Evolutionary conservation across 768 basidiomycete species (phyloP).

Genomic region (Phanerochaete carnosa): DNA sequence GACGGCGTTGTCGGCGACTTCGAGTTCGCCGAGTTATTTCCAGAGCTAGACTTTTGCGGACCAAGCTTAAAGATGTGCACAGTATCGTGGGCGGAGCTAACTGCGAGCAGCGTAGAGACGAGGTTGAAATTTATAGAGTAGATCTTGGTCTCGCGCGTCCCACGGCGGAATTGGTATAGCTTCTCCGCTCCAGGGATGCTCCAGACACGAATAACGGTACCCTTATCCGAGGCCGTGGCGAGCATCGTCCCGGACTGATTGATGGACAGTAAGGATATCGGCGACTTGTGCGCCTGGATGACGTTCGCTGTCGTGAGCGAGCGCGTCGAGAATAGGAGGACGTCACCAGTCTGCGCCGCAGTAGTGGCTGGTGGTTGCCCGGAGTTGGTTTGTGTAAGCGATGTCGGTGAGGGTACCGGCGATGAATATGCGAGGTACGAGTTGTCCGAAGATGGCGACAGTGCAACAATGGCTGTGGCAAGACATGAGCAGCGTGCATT

Average conservation of each 20-base stretch:
- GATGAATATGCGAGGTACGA: slow-evolving; percentile 97
- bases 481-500: not conserved
- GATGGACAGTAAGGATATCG: slow-evolving; percentile 83
- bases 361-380: slow-evolving; percentile 33
- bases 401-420: slow-evolving; percentile 80
- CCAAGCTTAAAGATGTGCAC: slow-evolving; percentile 95
- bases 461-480: slow-evolving; percentile 82
- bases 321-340: slow-evolving; percentile 92
- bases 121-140: slow-evolving; percentile 85
- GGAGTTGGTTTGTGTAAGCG: slow-evolving; percentile 40
- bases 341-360: slow-evolving; percentile 65
- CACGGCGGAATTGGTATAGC: slow-evolving; percentile 91
- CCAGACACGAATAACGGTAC: slow-evolving; percentile 97
- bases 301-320: slow-evolving; percentile 91
- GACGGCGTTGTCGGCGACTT: slow-evolving; percentile 31
- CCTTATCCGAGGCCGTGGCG: slow-evolving; percentile 91
- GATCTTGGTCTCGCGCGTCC: slow-evolving; percentile 83
- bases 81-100: slow-evolving; percentile 89
- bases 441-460: slow-evolving; percentile 90
- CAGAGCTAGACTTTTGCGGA: slow-evolving; percentile 23
- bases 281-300: slow-evolving; percentile 94
- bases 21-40: slow-evolving; percentile 12
- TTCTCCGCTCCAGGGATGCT: slow-evolving; percentile 88
- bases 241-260: slow-evolving; percentile 86
- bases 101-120: slow-evolving; percentile 79